Evolutionary conservation across 305 asterid genomes (phyloP).

Genomic region (Andrographis paniculata): DNA sequence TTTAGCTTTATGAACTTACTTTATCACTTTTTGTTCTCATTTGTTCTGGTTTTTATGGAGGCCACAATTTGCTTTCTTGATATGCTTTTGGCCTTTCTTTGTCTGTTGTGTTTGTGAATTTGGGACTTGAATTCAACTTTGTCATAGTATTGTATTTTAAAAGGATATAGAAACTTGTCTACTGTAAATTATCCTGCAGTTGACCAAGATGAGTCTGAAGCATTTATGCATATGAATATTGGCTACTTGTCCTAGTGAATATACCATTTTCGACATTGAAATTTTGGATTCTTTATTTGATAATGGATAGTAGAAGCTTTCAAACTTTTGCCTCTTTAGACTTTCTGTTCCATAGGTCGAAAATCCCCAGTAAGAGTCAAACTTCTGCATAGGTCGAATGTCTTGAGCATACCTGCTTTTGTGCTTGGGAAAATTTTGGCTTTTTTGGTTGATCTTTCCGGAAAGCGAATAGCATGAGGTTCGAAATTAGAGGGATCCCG

Average conservation of each 20-base stretch:
- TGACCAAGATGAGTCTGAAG: slow-evolving; percentile 26
- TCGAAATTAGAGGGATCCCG: background rate
- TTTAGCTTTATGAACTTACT: background rate
- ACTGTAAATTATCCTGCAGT: slow-evolving; percentile 22
- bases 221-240: slow-evolving; percentile 18
- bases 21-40: background rate
- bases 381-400: background rate
- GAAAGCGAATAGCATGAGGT: background rate
- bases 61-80: background rate
- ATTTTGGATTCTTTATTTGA: too few relatives aligned
- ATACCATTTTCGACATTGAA: too few relatives aligned
- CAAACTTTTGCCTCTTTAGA: background rate
- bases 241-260: background rate
- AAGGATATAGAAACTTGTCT: slow-evolving; percentile 31
- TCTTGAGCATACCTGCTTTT: background rate
- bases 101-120: slow-evolving; percentile 17
- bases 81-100: slow-evolving; percentile 23
- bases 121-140: background rate
- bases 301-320: background rate
- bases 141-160: too few relatives aligned
- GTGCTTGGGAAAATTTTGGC: background rate
- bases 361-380: background rate
- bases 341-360: background rate
- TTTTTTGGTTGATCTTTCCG: background rate
- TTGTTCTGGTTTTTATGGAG: background rate